Base-by-base conservation (phyloP, 1,284 basidiomycete species). In the Meira miltonrushii region DNA sequence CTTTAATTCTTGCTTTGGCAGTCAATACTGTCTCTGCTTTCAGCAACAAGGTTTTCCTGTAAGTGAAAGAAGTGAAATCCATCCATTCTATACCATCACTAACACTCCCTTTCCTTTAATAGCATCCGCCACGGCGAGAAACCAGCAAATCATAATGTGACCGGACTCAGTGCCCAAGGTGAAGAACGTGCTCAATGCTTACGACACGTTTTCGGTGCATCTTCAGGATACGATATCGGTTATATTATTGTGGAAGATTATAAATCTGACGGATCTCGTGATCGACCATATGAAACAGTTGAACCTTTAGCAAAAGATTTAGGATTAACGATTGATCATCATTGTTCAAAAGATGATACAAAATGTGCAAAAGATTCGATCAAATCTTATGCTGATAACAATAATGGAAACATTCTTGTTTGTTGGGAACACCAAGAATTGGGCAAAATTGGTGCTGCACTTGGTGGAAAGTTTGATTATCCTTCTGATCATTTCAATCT, bases 61-160 rank as follows among this genome's bases (percentile, higher is more conserved):
- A 17, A 53, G 50, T 39, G n/a, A 15, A 4, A 21, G 11, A 11
- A n/a, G 39, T 11, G n/a, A n/a, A 40, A 40, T 40, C 39, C 39
- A n/a, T 11, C n/a, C n/a, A n/a, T n/a, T n/a, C n/a, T n/a, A n/a
- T n/a, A n/a, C n/a, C n/a, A n/a, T n/a, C n/a, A n/a, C n/a, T n/a
- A n/a, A n/a, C n/a, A 23, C 7, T 19, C 23, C 23, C 15, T 7
- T 28, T 28, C 48, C 15, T n/a, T 54, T 25, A 68, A 59, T 57
- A 57, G 78, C 25, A 69, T 78, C 43, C 72, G 77, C 0, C 77
- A 78, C 48, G 77, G 77, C 37, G 77, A 78, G 64, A 78, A 78
- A 59, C 65, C 65, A 17, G 39, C 55, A 7, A 53, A 72, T 40
- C 48, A 39, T 33, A n/a, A 19, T 37, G 13, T 46, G n/a, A 41